Percentiles rank a stretch among this genome's conserved stretches.
phyloP scores from a whole-genome alignment of 2,329 filamentous ascomycete genomes.

The Zalaria sp. region DNA sequence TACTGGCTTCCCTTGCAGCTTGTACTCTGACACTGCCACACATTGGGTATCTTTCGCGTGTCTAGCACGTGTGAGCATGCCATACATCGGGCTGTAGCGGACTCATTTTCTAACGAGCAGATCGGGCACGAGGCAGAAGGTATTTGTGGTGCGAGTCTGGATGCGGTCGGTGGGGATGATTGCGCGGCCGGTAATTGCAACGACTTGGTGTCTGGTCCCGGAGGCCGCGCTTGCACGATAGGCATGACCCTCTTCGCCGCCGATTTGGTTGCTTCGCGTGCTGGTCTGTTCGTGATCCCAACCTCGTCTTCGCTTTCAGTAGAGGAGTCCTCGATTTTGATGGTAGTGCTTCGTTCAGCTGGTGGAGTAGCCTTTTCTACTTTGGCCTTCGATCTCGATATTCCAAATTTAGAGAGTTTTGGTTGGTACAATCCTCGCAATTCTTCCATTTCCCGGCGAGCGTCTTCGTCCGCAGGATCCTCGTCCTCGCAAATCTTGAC shows the following conservation, averaged over 20 bases:
- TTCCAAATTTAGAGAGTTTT: slow-evolving; percentile 1
- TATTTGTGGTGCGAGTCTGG: slow-evolving; percentile 1
- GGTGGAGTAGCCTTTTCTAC: background rate
- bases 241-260: no score
- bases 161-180: background rate
- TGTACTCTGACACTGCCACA: slow-evolving; percentile 50
- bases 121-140: slow-evolving; percentile 34
- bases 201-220: no score
- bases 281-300: no score
- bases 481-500: slow-evolving; percentile 59
- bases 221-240: no score
- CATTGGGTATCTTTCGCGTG: slow-evolving; percentile 33
- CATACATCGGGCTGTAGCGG: slow-evolving; percentile 42
- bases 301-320: slow-evolving; percentile 5
- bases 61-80: slow-evolving; percentile 60
- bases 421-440: slow-evolving; percentile 34
- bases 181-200: background rate
- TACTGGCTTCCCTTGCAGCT: slow-evolving; percentile 45
- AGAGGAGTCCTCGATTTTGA: slow-evolving; percentile 5
- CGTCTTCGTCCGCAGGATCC: slow-evolving; percentile 38
- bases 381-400: background rate
- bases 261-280: no score
- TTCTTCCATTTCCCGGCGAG: slow-evolving; percentile 54
- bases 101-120: slow-evolving; percentile 54
- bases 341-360: background rate